Conservation (phyloP, 2,329 filamentous ascomycete species). For the Fusarium algeriense region DNA sequence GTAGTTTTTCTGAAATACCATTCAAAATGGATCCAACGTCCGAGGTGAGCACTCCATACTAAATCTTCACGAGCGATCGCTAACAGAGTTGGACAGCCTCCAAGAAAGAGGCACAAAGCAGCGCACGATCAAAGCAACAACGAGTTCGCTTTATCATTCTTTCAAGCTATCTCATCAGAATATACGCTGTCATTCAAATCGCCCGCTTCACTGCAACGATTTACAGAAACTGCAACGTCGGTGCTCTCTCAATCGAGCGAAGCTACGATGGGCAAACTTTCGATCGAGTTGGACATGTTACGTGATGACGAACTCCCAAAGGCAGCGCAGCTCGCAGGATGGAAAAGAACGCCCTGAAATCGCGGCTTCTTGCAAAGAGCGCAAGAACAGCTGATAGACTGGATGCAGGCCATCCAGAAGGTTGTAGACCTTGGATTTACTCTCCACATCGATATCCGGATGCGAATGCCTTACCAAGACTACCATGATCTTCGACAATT, state of each 20-base stretch:
- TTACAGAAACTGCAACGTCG: too few relatives aligned
- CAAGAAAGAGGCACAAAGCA: neutral
- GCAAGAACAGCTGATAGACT: too few relatives aligned
- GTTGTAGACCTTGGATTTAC: neutral
- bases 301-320: too few relatives aligned
- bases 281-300: too few relatives aligned
- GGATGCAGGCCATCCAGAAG: neutral
- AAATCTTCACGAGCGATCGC: neutral
- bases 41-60: neutral
- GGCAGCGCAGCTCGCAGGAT: too few relatives aligned
- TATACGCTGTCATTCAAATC: neutral
- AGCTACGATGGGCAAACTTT: too few relatives aligned
- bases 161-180: too few relatives aligned
- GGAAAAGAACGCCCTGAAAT: too few relatives aligned
- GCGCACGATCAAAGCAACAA: neutral
- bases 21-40: neutral
- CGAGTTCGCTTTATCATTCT: neutral
- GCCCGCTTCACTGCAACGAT: too few relatives aligned
- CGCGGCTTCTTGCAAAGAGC: too few relatives aligned
- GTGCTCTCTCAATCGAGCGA: too few relatives aligned
- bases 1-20: too few relatives aligned
- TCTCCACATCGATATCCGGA: neutral
- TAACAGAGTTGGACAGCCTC: neutral
- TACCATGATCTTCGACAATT: fast-evolving
- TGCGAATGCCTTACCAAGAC: neutral